Evolutionary conservation across 2,329 filamentous ascomycete species (phyloP), one percentile per base, ranked within the genome.

Genomic region (Xylariales sp.): DNA sequence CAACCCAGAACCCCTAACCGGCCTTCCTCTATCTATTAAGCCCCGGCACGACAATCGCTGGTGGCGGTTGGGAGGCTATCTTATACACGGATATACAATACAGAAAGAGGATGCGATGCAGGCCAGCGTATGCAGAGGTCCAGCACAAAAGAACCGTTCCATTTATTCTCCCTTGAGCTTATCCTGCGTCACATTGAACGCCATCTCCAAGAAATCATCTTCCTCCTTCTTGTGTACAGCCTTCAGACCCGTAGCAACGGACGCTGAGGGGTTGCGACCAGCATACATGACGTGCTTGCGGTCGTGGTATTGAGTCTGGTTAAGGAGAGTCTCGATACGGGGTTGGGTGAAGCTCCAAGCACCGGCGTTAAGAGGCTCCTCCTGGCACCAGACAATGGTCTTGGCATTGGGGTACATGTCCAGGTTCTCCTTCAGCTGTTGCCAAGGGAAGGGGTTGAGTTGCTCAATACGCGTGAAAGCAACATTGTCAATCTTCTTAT

Each of bases 391-490:
- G 47, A 98, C 89, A 50, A 98, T 89, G 48, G 89, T 91, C 77
- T 96, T 88, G 53, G 91, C 91, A 65, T 98, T 98, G 61, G 90
- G 88, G 74, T 98, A 98, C 65, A 73, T 81, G 72, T 98, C 91
- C 38, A 98, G 78, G 72, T 97, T 97, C 65, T 97, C 91, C 73
- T 86, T 88, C 39, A 98, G 80, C 66, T 93, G 89, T 54, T 90
- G 83, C 91, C 93, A 98, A 36, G 93, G 93, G 87, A 98, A 98
- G 56, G 93, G 93, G 72, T 98, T 90, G 44, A 98, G 79, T 70
- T 98, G 93, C 72, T 98, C 93, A 51, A 98, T 81, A 60, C 93
- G 89, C 16, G 90, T 96, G 61, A 98, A 84, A 57, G 91, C 93
- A 15, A 91, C 86, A 60, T 96, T 84, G 65, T 89, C 88, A 60